Base-by-base conservation (phyloP, 148 eudicot species). In the Fallopia convolvulus region DNA sequence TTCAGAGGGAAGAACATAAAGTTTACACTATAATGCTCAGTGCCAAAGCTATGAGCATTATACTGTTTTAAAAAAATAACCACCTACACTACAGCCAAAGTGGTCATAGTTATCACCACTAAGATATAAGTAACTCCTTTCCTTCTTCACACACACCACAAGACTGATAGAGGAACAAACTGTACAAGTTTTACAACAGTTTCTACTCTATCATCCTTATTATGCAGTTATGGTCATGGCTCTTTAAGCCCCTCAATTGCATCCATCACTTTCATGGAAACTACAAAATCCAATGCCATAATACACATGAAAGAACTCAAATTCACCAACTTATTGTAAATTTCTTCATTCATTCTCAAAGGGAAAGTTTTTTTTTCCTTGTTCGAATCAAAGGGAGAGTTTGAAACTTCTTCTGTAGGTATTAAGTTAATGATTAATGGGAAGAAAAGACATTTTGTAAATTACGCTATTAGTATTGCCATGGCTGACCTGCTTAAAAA, bases 401-500 rank as follows among this genome's bases (percentile, higher is more conserved):
- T 58, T 58, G 65, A 8, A 58, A 58, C 65, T 58, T 56, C 5
- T 41, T 41, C 8, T 44, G 47, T 44, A 44, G 47, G 47, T 44
- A 44, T 6, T 2, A 44, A 44, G 58, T 52, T 15, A 17, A 52
- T 14, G 1, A 52, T 52, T 13, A 15, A 14, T 17, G 18, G 20
- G 20, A 13, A 48, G 50, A 48, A 48, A 11, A 48, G 8, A 30
- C 13, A 32, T 65, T 23, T 26, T 40, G 15, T 32, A 36, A 66
- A 36, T 36, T 66, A 55, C 21, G 47, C 30, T 71, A 71, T 30
- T 39, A 40, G 49, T 46, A 71, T 4, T 47, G 53, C 14, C 7
- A 56, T 68, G 63, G 49, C 84, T 77, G 47, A 90, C 98, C 93
- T 94, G 98, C 85, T 84, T 86, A 82, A 94, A 94, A 80, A 84